Percentiles rank a stretch among this genome's conserved stretches.
phyloP scores from a whole-genome alignment of 306 rosid genomes.

The Trifolium subterraneum region DNA sequence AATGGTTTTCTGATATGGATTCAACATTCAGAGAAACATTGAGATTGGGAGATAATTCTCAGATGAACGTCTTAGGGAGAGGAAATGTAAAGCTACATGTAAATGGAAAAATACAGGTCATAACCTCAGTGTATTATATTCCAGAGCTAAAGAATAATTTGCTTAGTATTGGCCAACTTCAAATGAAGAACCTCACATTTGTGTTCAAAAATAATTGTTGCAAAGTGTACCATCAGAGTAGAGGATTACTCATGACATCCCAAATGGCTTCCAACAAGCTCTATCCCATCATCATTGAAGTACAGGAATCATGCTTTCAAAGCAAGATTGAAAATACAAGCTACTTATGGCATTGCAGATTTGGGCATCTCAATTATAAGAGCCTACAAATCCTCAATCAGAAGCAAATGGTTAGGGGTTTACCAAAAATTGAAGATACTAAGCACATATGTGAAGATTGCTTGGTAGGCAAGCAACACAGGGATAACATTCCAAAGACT shows the following conservation, averaged over 20 bases:
- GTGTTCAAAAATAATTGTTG: not conserved
- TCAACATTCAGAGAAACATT: too few relatives aligned
- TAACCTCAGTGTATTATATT: not conserved
- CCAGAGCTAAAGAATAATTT: not conserved
- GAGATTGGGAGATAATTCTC: too few relatives aligned
- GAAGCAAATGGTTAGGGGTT: not conserved
- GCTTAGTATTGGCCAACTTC: not conserved
- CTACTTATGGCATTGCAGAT: not conserved
- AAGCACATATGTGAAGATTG: not conserved
- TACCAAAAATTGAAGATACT: not conserved
- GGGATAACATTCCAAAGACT: not conserved
- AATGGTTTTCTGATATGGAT: too few relatives aligned
- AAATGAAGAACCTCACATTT: too few relatives aligned
- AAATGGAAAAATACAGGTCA: not conserved
- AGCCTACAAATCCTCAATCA: not conserved
- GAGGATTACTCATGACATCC: not conserved
- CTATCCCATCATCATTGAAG: too few relatives aligned
- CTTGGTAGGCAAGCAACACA: not conserved
- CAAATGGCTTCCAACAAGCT: too few relatives aligned
- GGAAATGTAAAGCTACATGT: not conserved
- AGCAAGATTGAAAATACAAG: accelerated
- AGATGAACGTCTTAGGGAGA: not conserved
- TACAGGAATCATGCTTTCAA: too few relatives aligned
- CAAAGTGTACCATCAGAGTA: not conserved
- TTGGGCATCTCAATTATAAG: not conserved